A percentile compares a stretch with the other conserved stretches of the same genome.
These are phyloP conservation scores for Stropharia rugosoannulata DNA, from an alignment of 768 basidiomycete genomes.

Conservation along the genomic window DNA sequence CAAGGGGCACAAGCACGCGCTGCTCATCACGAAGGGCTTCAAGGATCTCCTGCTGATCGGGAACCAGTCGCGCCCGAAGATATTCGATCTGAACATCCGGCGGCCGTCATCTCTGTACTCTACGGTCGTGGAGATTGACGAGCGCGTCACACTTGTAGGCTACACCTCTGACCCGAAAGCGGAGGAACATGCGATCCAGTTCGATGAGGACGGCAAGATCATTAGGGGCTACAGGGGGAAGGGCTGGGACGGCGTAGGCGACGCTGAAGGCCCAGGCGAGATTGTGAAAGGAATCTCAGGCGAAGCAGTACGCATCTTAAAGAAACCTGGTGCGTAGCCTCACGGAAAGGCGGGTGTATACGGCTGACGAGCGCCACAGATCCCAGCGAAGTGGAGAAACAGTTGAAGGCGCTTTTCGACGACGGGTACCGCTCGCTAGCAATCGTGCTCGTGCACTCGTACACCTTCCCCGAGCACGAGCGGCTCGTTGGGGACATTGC, in stretches of 20 bases:
- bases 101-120: slow-evolving; percentile 77
- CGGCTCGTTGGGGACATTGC: slow-evolving; percentile 69
- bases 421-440: slow-evolving; percentile 89
- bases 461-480: slow-evolving; percentile 90
- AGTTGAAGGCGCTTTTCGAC: slow-evolving; percentile 71
- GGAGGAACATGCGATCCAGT: slow-evolving; percentile 74
- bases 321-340: slow-evolving; percentile 55
- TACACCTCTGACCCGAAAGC: slow-evolving; percentile 88
- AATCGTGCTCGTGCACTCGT: slow-evolving; percentile 89
- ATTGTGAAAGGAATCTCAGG: slow-evolving; percentile 83
- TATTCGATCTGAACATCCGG: slow-evolving; percentile 92
- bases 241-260: slow-evolving; percentile 69
- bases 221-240: slow-evolving; percentile 69
- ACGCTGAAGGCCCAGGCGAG: slow-evolving; percentile 78
- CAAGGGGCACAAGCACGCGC: slow-evolving; percentile 88
- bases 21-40: slow-evolving; percentile 91
- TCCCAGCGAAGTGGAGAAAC: slow-evolving; percentile 44
- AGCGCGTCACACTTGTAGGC: slow-evolving; percentile 92
- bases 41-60: slow-evolving; percentile 90
- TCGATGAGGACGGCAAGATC: slow-evolving; percentile 70
- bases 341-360: background rate
- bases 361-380: slow-evolving; percentile 37
- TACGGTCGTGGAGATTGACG: slow-evolving; percentile 74
- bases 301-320: slow-evolving; percentile 84
- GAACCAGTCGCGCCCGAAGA: slow-evolving; percentile 91